These are phyloP conservation scores for Dipteronia dyeriana DNA, from an alignment of 345 rosid genomes.

Conservation along the genomic window DNA sequence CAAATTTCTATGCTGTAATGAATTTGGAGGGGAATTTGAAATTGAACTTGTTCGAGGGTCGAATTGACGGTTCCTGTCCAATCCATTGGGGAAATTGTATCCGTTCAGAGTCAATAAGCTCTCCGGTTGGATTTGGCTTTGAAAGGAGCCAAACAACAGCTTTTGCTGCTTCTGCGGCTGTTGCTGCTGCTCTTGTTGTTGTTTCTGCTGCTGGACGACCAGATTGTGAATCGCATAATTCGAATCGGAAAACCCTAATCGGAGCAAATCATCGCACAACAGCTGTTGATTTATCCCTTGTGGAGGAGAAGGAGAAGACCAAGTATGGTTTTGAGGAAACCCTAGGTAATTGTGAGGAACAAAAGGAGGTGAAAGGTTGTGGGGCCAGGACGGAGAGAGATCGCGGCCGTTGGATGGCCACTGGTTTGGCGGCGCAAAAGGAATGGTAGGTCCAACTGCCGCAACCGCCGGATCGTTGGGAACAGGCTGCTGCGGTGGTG, in stretches of 20 bases:
- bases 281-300: constrained; percentile 30
- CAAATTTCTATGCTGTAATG: constrained; percentile 31
- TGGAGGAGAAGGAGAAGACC: constrained; percentile 19
- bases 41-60: constrained; percentile 28
- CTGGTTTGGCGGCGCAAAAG: constrained; percentile 29
- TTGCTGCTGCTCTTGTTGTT: constrained; percentile 32
- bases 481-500: constrained; percentile 30
- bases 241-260: constrained; percentile 45
- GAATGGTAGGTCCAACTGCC: constrained; percentile 63
- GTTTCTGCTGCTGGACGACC: constrained; percentile 31
- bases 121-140: constrained; percentile 41
- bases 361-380: constrained; percentile 32
- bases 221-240: constrained; percentile 37
- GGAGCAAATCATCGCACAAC: constrained; percentile 44
- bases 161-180: constrained; percentile 38
- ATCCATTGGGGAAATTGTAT: constrained; percentile 25
- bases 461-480: constrained; percentile 84
- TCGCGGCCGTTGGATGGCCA: constrained; percentile 50
- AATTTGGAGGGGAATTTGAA: constrained; percentile 25
- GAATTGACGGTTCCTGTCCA: constrained; percentile 40
- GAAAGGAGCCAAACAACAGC: constrained; percentile 64
- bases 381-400: constrained; percentile 30
- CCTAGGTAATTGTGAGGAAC: constrained; percentile 54
- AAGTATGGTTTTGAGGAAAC: constrained; percentile 44
- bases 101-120: constrained; percentile 34